Conservation (phyloP, 306 rosid species). For the Psophocarpus tetragonolobus region DNA sequence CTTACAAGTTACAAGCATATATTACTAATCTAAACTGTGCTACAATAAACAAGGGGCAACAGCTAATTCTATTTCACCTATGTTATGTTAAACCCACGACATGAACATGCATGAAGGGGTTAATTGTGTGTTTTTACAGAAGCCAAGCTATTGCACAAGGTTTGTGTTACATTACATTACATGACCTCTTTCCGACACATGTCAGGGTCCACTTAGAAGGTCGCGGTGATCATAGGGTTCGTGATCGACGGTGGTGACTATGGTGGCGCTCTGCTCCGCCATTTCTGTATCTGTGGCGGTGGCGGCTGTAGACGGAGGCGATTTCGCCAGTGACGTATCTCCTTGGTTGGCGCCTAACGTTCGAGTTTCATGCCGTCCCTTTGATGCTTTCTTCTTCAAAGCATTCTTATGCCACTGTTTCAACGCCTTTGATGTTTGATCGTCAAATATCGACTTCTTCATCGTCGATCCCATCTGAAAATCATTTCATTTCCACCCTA, state of each 20-base stretch:
- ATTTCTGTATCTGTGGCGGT: neutral
- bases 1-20: neutral
- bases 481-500: neutral
- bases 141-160: no score
- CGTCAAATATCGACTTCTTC: constrained; percentile 94
- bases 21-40: neutral
- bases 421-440: constrained; percentile 85
- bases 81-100: neutral
- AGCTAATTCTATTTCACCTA: constrained; percentile 23
- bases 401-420: constrained; percentile 83
- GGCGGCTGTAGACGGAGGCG: no score
- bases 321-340: constrained; percentile 13
- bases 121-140: no score
- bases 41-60: neutral
- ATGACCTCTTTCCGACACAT: neutral
- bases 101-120: neutral
- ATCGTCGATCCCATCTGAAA: constrained; percentile 92
- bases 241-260: constrained; percentile 34
- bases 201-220: constrained; percentile 42
- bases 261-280: constrained; percentile 6
- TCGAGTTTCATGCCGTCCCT: constrained; percentile 23
- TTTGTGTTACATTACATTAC: no score
- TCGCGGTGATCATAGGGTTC: constrained; percentile 10
- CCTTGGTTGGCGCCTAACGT: constrained; percentile 43
- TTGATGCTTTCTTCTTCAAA: constrained; percentile 51